phyloP scores from a whole-genome alignment of 768 basidiomycete genomes.

The Terana coerulea region DNA sequence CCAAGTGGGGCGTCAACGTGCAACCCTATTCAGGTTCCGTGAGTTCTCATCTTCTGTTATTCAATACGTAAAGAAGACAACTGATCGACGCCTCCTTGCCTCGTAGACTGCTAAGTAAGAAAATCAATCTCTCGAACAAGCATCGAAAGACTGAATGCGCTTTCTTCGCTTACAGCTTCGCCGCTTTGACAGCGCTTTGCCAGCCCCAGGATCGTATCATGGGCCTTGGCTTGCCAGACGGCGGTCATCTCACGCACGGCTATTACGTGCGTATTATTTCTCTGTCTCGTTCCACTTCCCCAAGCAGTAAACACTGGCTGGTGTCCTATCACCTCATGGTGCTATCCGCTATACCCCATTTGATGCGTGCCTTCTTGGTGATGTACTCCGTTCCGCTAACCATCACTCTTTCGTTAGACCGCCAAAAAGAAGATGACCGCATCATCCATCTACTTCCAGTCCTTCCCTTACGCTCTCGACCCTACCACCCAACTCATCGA shows the following conservation, averaged over 20 bases:
- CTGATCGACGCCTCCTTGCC: not conserved
- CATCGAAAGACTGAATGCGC: slow-evolving; percentile 9
- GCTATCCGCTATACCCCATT: not conserved
- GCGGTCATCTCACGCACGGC: slow-evolving; percentile 95
- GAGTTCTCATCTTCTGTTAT: slow-evolving; percentile 29
- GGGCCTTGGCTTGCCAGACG: slow-evolving; percentile 97
- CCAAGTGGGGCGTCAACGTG: slow-evolving; percentile 97
- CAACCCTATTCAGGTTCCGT: slow-evolving; percentile 96
- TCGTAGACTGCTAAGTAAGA: slow-evolving; percentile 83
- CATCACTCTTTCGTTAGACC: slow-evolving; percentile 45
- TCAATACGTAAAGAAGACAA: not conserved
- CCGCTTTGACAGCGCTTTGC: slow-evolving; percentile 91
- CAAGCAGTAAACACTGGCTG: too few species aligned
- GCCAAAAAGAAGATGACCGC: slow-evolving; percentile 99
- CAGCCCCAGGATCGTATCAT: slow-evolving; percentile 98
- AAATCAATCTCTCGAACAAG: not conserved
- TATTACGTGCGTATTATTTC: slow-evolving; percentile 73
- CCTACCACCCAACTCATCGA: slow-evolving; percentile 86
- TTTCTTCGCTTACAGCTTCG: slow-evolving; percentile 60
- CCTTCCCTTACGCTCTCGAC: slow-evolving; percentile 86
- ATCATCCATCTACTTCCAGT: slow-evolving; percentile 99
- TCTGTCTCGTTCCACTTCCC: not conserved
- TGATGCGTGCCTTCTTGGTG: not conserved
- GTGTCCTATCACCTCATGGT: too few species aligned
- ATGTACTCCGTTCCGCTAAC: not conserved